phyloP scores from a whole-genome alignment of 2,329 filamentous ascomycete species.

The Pseudogymnoascus pannorum region DNA sequence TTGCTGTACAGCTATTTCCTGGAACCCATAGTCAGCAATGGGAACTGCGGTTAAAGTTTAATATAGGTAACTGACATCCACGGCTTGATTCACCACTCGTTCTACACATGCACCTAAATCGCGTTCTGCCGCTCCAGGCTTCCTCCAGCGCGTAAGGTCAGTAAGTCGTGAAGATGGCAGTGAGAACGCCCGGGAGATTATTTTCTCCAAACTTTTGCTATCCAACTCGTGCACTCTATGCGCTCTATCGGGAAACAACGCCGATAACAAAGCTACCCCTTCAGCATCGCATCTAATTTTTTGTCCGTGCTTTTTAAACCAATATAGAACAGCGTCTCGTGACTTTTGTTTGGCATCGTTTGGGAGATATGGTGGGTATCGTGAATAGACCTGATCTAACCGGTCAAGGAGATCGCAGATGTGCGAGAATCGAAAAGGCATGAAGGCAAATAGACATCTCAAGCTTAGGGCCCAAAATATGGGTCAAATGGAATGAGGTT shows the following conservation, averaged over 20 bases:
- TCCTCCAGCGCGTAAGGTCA: constrained; percentile 56
- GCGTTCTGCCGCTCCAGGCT: constrained; percentile 42
- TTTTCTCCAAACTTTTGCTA: constrained; percentile 48
- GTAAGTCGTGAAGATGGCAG: constrained; percentile 54
- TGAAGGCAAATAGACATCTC: constrained; percentile 26
- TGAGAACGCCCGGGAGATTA: constrained; percentile 60
- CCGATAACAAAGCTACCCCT: constrained; percentile 61
- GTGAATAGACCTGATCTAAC: constrained; percentile 45
- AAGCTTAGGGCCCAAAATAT: background rate
- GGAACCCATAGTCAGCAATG: background rate
- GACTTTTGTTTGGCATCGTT: constrained; percentile 41
- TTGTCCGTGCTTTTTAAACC: constrained; percentile 61
- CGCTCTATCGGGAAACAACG: constrained; percentile 67
- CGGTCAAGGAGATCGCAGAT: constrained; percentile 68
- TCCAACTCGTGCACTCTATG: constrained; percentile 74
- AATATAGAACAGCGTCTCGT: constrained; percentile 50
- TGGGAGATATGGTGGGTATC: constrained; percentile 34
- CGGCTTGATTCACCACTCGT: constrained; percentile 54
- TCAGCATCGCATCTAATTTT: constrained; percentile 51
- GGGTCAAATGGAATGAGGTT: background rate
- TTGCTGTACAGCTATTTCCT: constrained; percentile 10
- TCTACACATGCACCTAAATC: constrained; percentile 70
- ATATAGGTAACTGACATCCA: constrained; percentile 26
- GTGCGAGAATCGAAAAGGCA: constrained; percentile 61
- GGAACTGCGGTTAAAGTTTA: background rate